phyloP scores from a whole-genome alignment of 768 basidiomycete genomes.

The Podaxis sp. region DNA sequence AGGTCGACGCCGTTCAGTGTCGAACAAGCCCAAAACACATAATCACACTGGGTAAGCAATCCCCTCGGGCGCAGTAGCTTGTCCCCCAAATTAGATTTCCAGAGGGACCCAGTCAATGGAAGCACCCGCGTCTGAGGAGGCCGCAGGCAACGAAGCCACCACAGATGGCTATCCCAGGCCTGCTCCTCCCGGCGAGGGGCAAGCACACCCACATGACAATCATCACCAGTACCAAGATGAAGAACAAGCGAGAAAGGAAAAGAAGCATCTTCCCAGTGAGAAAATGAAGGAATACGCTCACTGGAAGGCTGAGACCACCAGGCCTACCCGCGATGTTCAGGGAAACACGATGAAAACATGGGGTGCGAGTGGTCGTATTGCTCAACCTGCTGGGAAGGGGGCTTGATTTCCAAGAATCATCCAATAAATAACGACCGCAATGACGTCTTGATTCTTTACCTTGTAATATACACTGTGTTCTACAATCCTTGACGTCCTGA shows the following conservation, averaged over 20 bases:
- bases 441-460: slow-evolving; percentile 3
- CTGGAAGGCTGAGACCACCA: slow-evolving; percentile 42
- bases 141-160: slow-evolving; percentile 22
- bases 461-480: slow-evolving; percentile 4
- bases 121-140: slow-evolving; percentile 17
- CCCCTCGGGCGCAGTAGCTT: not conserved
- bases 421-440: not conserved
- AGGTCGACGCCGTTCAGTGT: slow-evolving; percentile 18
- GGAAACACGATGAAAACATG: slow-evolving; percentile 30
- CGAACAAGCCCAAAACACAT: slow-evolving; percentile 9
- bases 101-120: slow-evolving; percentile 1
- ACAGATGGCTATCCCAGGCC: slow-evolving; percentile 49
- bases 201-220: slow-evolving; percentile 18
- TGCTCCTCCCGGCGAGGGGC: slow-evolving; percentile 29
- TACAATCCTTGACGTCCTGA: not conserved
- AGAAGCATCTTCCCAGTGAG: slow-evolving; percentile 42
- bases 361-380: slow-evolving; percentile 44
- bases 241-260: slow-evolving; percentile 43
- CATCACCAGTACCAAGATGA: slow-evolving; percentile 37
- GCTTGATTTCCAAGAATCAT: slow-evolving; percentile 25
- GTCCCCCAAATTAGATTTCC: not conserved
- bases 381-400: slow-evolving; percentile 50
- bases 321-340: slow-evolving; percentile 41
- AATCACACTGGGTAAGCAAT: slow-evolving; percentile 9
- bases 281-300: slow-evolving; percentile 42